Evolutionary conservation across 176 grass and related monocot genomes (phyloP).

Genomic region (Triticum aestivum): DNA sequence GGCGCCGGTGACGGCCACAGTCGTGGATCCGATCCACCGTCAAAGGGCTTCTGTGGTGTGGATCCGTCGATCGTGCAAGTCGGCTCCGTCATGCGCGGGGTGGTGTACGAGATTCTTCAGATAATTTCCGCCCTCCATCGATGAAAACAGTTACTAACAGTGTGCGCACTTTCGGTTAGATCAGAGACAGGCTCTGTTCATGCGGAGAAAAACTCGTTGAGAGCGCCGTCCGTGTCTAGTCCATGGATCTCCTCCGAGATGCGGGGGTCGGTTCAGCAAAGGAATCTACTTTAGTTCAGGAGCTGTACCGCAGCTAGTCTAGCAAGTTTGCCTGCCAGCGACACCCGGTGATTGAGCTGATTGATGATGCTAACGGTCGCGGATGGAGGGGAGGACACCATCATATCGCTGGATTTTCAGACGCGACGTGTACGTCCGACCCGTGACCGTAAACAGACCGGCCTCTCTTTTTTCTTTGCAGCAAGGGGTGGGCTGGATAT

Average conservation of each 20-base stretch:
- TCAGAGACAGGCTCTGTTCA: no score
- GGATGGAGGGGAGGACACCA: background rate
- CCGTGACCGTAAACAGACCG: background rate
- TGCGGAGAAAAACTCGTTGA: no score
- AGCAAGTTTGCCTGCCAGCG: background rate
- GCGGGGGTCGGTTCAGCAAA: background rate
- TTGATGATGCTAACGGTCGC: background rate
- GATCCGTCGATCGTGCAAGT: background rate
- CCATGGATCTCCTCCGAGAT: background rate
- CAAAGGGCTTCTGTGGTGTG: background rate
- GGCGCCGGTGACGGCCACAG: background rate
- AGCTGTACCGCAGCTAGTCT: background rate
- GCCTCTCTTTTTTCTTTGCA: no score
- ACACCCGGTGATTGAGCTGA: slow-evolving; percentile 1
- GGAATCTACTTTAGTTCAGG: background rate
- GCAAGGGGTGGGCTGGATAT: no score
- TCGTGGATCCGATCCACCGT: no score
- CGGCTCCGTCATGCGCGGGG: background rate
- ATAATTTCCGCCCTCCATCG: background rate
- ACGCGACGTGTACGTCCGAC: background rate
- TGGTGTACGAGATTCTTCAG: background rate
- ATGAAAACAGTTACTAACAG: background rate
- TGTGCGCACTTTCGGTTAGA: no score
- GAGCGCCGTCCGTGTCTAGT: background rate
- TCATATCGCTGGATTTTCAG: background rate